Percentiles rank a stretch among this genome's conserved stretches.
Evolutionary conservation across 768 basidiomycete genomes (phyloP).

Genomic region (Tulasnella sp.): DNA sequence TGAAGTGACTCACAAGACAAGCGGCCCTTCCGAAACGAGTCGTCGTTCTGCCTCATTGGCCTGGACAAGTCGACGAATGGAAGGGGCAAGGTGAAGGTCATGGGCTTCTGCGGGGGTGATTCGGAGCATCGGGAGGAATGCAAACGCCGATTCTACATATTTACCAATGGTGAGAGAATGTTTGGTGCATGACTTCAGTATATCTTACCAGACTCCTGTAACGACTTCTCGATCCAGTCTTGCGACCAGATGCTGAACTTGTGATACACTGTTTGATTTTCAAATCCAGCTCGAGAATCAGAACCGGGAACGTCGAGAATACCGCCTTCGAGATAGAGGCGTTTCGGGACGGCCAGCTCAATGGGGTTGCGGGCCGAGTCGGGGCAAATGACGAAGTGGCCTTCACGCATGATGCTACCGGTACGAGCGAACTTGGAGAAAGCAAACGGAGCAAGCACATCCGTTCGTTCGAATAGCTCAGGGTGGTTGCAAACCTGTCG

Average conservation of each 20-base stretch:
- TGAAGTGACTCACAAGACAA: constrained; percentile 26
- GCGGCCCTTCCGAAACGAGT: constrained; percentile 38
- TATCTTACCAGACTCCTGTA: constrained; percentile 58
- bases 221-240: constrained; percentile 69
- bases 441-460: constrained; percentile 89
- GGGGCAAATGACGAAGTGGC: constrained; percentile 73
- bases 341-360: constrained; percentile 64
- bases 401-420: constrained; percentile 78
- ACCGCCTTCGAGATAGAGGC: constrained; percentile 76
- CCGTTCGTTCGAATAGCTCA: constrained; percentile 94
- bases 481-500: constrained; percentile 93
- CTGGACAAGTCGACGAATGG: constrained; percentile 54
- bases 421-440: constrained; percentile 79
- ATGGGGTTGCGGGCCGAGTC: constrained; percentile 90
- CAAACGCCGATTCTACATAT: constrained; percentile 54
- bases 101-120: constrained; percentile 63
- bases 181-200: background rate
- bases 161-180: background rate
- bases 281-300: constrained; percentile 45
- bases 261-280: constrained; percentile 55
- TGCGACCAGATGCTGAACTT: constrained; percentile 89
- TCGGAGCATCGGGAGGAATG: constrained; percentile 70
- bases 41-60: constrained; percentile 46
- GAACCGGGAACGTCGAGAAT: constrained; percentile 61
- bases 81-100: constrained; percentile 53